Evolutionary conservation across 2,329 filamentous ascomycete genomes (phyloP).

Genomic region (Phyllachora maydis): DNA sequence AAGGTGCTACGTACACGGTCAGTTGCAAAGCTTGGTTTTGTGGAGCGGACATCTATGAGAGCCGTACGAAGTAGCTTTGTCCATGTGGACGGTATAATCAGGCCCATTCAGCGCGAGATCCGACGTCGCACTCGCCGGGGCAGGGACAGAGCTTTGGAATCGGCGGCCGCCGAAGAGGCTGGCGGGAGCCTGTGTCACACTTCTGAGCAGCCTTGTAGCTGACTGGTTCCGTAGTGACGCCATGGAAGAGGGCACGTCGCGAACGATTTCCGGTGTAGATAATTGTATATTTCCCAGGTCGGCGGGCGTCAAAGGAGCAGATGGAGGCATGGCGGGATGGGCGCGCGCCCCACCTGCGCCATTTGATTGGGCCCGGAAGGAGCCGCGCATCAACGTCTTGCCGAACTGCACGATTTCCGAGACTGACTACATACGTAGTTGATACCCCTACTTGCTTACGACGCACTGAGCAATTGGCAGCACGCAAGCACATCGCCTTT

Average conservation of each 20-base stretch:
- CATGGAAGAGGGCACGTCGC: too few species aligned
- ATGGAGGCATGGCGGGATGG: too few species aligned
- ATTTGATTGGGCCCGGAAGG: constrained; percentile 11
- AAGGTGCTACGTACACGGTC: constrained; percentile 40
- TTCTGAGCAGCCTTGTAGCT: constrained; percentile 29
- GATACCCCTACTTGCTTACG: too few species aligned
- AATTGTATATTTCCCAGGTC: too few species aligned
- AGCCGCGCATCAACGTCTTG: constrained; percentile 12
- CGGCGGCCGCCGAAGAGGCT: constrained; percentile 25
- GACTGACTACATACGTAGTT: too few species aligned
- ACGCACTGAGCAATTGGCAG: too few species aligned
- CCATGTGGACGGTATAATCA: constrained; percentile 61
- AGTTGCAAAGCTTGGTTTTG: too few species aligned
- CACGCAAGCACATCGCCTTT: too few species aligned
- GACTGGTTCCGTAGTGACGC: constrained; percentile 39
- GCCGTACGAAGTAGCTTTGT: constrained; percentile 78
- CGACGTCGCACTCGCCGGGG: too few species aligned
- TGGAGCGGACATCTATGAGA: background rate
- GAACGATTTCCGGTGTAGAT: too few species aligned
- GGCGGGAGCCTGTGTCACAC: constrained; percentile 16
- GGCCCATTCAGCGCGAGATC: constrained; percentile 39
- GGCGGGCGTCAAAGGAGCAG: too few species aligned
- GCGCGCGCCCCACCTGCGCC: constrained; percentile 2
- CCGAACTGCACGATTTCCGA: too few species aligned
- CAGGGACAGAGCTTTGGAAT: constrained; percentile 29